Conservation (phyloP, 495 filamentous ascomycete genomes). For the Thozetella sp. region DNA sequence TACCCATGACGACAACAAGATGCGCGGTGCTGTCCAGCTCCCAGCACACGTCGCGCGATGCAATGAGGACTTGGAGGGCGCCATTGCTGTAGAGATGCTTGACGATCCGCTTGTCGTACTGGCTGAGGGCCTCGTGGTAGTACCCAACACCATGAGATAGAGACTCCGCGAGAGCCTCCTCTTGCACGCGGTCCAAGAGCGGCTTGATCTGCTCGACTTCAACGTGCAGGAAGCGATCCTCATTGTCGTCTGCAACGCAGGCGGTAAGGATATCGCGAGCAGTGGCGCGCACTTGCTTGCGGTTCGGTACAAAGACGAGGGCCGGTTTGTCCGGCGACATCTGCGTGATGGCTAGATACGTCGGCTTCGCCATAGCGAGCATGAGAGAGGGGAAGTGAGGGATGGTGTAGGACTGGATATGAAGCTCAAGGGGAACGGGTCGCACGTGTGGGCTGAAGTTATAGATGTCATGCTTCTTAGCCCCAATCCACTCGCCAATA, state of each 20-base stretch:
- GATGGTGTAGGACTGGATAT: constrained; percentile 93
- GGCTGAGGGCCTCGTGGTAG: constrained; percentile 89
- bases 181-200: constrained; percentile 78
- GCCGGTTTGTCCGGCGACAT: constrained; percentile 87
- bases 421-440: constrained; percentile 85
- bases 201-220: constrained; percentile 79
- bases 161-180: constrained; percentile 84
- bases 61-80: constrained; percentile 90
- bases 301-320: constrained; percentile 86
- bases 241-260: constrained; percentile 84
- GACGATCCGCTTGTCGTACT: constrained; percentile 90
- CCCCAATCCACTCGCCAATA: constrained; percentile 97
- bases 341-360: constrained; percentile 83
- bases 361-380: constrained; percentile 96
- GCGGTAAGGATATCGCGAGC: constrained; percentile 87
- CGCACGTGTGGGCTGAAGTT: constrained; percentile 96
- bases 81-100: constrained; percentile 88
- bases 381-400: constrained; percentile 97
- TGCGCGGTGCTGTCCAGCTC: constrained; percentile 88
- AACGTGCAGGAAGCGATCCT: constrained; percentile 90
- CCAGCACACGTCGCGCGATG: constrained; percentile 96
- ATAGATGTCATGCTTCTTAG: constrained; percentile 97
- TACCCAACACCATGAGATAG: constrained; percentile 97
- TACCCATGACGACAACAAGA: constrained; percentile 94
- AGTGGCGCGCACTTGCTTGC: constrained; percentile 88